Base-by-base conservation (phyloP, 2,329 filamentous ascomycete species). In the Monosporascus sp. region DNA sequence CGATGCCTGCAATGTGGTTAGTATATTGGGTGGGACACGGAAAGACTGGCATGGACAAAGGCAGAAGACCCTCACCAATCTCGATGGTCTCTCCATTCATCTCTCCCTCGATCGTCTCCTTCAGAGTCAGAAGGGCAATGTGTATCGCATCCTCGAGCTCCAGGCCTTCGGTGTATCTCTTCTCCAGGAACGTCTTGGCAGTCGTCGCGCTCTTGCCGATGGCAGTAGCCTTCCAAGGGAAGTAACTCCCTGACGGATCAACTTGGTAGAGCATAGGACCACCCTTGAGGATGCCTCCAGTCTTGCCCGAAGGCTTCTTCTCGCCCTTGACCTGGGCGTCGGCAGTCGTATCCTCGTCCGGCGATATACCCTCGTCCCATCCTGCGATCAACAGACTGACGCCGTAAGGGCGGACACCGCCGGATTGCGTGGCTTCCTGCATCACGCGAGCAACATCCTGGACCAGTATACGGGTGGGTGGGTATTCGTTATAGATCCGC, bases 401-500 rank as follows among this genome's bases (percentile, higher is more conserved):
- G 67, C 94, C 94, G 71, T 97, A 99, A 47, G 94, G 94, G 60
- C 94, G 83, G 59, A 99, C 93, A 84, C 94, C 94, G 70, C 94
- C 94, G 39, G 90, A 96, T 75, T 99, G 94, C 56, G 94, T 99
- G 57, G 94, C 94, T 77, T 99, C 94, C 76, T 99, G 94, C 87
- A 99, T 97, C 62, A 97, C 93, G 60, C 91, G 85, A 55, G 94
- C 94, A 54, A 99, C 92, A 68, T 99, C 94, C 76, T 99, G 94
- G 53, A 99, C 94, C 77, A 99, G 83, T 87, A 99, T 99, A 72
- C 94, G 87, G 53, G 94, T 99, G 6, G 94, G 94, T n/a, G 94
- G 94, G 78, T 99, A 99, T 78, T 99, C 94, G 77, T 99, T 99
- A 81, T 99, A 99, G 78, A 99, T 92, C 74, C 94, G 90, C 85